Evolutionary conservation across 2,329 filamentous ascomycete genomes (phyloP), one percentile per base, ranked within the genome.

Genomic region (Penicillium janthinellum): DNA sequence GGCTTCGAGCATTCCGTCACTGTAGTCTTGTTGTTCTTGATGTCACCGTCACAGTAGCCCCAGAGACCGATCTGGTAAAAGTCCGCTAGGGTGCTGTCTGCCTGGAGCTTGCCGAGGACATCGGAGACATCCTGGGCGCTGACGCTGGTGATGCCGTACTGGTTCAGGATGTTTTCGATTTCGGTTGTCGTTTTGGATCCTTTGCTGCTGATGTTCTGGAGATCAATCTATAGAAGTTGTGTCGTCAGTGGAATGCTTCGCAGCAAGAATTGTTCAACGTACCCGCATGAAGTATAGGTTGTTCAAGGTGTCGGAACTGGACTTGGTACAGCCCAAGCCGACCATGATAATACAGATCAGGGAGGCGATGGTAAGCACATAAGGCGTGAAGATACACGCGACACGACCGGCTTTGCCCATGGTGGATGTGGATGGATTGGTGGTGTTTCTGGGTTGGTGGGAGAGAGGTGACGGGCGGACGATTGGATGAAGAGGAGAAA

Each of bases 361-460:
- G 60, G 90, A 89, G 64, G 84, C 90, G 69, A 95, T 79, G 20
- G 91, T 94, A 71, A 96, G 84, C 65, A 86, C 82, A 79, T 96
- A 92, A 61, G 94, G 94, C 81, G 92, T 82, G 78, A 90, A 86
- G 78, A 98, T 95, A 79, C 92, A 97, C 75, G 90, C 81, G 70
- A 94, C 86, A 73, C 94, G 87, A 68, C 91, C 93, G 72, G 85
- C 83, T 79, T 89, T 88, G 64, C 87, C 87, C 88, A 90, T 90
- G 69, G 38, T 28, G 25, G 25, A 28, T 72, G 67, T 72, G 67
- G 55, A 41, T 35, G 54, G 31, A 31, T 37, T 34, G 10, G 52
- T 28, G 11, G 54, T 34, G 54, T 14, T 45, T 17, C 6, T 15
- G 28, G 35, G 39, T 28, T 41, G 39, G 28, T 14, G 25, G 22